These are phyloP conservation scores for Mycena haematopus DNA, from an alignment of 768 basidiomycete genomes.

Conservation along the genomic window DNA sequence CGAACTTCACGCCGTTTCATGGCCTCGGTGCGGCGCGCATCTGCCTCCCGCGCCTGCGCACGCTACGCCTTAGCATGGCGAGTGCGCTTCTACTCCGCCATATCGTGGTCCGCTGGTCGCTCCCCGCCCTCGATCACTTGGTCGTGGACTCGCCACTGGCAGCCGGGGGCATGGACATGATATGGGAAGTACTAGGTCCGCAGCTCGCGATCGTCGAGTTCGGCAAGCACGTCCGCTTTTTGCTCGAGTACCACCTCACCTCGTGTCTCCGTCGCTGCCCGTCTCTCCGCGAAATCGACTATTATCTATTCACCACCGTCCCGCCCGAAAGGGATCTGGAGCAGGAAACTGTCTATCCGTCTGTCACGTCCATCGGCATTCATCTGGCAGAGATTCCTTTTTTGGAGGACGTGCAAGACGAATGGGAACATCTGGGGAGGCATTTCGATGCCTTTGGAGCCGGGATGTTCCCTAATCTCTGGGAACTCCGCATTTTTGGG, in stretches of 20 bases:
- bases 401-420: constrained; percentile 41
- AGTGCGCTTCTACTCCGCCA: constrained; percentile 59
- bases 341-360: constrained; percentile 30
- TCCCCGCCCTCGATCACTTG: constrained; percentile 60
- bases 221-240: constrained; percentile 62
- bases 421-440: constrained; percentile 48
- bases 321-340: constrained; percentile 22
- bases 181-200: constrained; percentile 58
- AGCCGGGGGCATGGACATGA: constrained; percentile 44
- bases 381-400: constrained; percentile 56
- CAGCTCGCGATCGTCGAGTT: constrained; percentile 64
- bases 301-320: constrained; percentile 57
- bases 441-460: constrained; percentile 56
- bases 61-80: constrained; percentile 57
- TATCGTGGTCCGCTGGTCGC: constrained; percentile 51
- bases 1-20: constrained; percentile 34
- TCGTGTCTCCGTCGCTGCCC: constrained; percentile 54
- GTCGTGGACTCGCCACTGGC: constrained; percentile 56
- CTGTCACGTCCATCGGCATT: constrained; percentile 55
- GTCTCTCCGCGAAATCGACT: constrained; percentile 58
- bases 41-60: constrained; percentile 53
- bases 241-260: constrained; percentile 54
- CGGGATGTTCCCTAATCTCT: constrained; percentile 52
- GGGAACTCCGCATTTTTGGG: constrained; percentile 55
- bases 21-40: constrained; percentile 37